Conservation (phyloP, 164 flowering plant species). For the Umbellularia californica region DNA sequence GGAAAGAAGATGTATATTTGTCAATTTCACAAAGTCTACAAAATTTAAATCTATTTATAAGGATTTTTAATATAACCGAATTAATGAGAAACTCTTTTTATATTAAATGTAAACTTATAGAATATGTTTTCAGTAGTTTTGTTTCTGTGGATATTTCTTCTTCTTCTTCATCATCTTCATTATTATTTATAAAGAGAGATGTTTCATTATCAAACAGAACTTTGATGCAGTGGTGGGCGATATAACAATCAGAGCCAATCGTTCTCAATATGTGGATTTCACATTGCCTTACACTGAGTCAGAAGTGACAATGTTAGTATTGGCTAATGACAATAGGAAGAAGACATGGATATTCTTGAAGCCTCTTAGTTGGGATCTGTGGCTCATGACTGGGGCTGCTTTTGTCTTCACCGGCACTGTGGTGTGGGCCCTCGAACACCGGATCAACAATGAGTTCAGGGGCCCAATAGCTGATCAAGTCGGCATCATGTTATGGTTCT, state of each 20-base stretch:
- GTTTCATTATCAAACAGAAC: conserved; percentile 10
- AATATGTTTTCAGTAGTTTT: too few relatives aligned
- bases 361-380: conserved; percentile 23
- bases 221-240: conserved; percentile 37
- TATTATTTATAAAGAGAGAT: too few relatives aligned
- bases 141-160: too few relatives aligned
- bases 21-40: too few relatives aligned
- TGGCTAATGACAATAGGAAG: conserved; percentile 7
- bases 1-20: too few relatives aligned
- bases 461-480: conserved; percentile 16
- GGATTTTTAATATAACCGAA: too few relatives aligned
- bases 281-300: conserved; percentile 24
- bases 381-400: conserved; percentile 17
- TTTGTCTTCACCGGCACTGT: conserved; percentile 25
- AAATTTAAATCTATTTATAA: too few relatives aligned
- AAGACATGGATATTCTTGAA: conserved; percentile 21
- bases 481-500: conserved; percentile 21
- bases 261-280: conserved; percentile 29
- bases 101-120: too few relatives aligned
- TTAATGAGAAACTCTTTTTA: too few relatives aligned
- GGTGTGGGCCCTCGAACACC: conserved; percentile 29
- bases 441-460: conserved; percentile 14
- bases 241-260: conserved; percentile 21
- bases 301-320: conserved; percentile 19
- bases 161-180: too few relatives aligned